These are phyloP conservation scores for Bonia amplexicaulis DNA, from an alignment of 176 grass and related monocot genomes.

Conservation along the genomic window DNA sequence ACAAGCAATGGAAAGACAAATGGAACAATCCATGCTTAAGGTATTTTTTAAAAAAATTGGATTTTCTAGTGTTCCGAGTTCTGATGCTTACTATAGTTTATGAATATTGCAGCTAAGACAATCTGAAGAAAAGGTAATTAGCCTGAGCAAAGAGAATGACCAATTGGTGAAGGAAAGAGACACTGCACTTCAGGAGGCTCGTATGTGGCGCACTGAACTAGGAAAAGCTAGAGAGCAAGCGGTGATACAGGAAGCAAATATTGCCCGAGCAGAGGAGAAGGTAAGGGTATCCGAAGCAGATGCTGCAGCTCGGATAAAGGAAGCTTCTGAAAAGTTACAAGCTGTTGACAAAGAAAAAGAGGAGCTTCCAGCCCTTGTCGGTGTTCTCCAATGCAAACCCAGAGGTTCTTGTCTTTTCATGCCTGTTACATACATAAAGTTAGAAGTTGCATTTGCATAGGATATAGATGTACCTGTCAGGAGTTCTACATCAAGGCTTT, in stretches of 20 bases:
- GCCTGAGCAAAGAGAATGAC: slow-evolving; percentile 69
- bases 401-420: slow-evolving; percentile 52
- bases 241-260: slow-evolving; percentile 82
- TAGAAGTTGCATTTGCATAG: not conserved
- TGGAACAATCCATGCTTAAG: slow-evolving; percentile 65
- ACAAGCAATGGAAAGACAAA: slow-evolving; percentile 59
- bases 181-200: slow-evolving; percentile 71
- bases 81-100: slow-evolving; percentile 11
- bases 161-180: slow-evolving; percentile 83
- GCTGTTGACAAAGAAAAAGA: slow-evolving; percentile 64
- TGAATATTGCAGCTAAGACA: slow-evolving; percentile 55
- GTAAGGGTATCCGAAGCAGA: slow-evolving; percentile 62
- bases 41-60: not conserved
- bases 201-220: slow-evolving; percentile 90
- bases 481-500: not conserved
- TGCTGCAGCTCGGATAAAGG: slow-evolving; percentile 57
- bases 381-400: slow-evolving; percentile 77
- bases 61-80: not conserved
- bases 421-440: not conserved
- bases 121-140: slow-evolving; percentile 75
- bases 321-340: slow-evolving; percentile 59
- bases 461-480: not conserved
- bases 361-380: slow-evolving; percentile 66
- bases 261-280: slow-evolving; percentile 78
- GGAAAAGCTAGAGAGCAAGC: slow-evolving; percentile 91